These are phyloP conservation scores for Seiridium unicorne DNA, from an alignment of 2,329 filamentous ascomycete genomes.

Conservation along the genomic window DNA sequence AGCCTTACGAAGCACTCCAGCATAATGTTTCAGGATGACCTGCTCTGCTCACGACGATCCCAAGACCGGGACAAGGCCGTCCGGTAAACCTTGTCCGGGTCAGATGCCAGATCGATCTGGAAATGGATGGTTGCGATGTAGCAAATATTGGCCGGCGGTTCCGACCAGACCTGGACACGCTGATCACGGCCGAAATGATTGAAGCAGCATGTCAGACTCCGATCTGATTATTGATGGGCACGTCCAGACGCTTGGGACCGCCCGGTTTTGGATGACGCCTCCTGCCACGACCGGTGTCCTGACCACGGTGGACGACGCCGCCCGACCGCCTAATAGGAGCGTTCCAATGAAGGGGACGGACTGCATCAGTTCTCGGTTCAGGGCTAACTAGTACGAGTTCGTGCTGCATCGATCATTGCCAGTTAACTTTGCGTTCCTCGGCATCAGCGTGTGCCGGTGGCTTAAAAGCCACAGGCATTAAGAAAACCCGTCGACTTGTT, in stretches of 20 bases:
- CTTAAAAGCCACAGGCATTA: too few relatives aligned
- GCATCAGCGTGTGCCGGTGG: too few relatives aligned
- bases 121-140: too few relatives aligned
- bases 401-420: too few relatives aligned
- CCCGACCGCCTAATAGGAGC: not conserved
- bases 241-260: not conserved
- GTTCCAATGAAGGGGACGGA: not conserved
- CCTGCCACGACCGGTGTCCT: not conserved
- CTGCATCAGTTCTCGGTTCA: too few relatives aligned
- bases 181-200: too few relatives aligned
- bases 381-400: too few relatives aligned
- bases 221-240: not conserved
- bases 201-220: too few relatives aligned
- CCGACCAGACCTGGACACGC: too few relatives aligned
- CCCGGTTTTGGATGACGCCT: not conserved
- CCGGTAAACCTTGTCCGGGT: not conserved
- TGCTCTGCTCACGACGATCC: not conserved
- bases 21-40: not conserved
- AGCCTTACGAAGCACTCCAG: not conserved
- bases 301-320: not conserved
- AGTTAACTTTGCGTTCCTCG: too few relatives aligned
- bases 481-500: too few relatives aligned
- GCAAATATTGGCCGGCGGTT: too few relatives aligned
- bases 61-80: not conserved
- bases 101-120: not conserved